Conservation (phyloP, 2,329 filamentous ascomycete species). For the Fusarium bulbicola region DNA sequence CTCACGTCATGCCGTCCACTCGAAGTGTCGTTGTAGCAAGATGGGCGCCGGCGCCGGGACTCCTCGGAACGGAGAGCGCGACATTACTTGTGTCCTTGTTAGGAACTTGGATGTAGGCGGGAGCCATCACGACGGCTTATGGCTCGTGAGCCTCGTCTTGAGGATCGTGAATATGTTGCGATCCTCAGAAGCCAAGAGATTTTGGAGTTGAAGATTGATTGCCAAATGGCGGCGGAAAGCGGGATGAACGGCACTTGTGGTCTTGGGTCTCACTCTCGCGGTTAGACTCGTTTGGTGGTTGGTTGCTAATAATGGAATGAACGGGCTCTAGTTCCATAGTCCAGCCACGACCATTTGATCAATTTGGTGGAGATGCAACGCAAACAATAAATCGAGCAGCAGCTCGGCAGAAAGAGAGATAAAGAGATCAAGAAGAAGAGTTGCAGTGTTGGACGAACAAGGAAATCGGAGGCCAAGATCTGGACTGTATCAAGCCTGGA, state of each 20-base stretch:
- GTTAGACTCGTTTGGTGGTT: constrained; percentile 28
- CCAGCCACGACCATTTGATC: constrained; percentile 33
- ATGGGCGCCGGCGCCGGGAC: constrained; percentile 56
- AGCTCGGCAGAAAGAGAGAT: constrained; percentile 27
- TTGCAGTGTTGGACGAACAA: background rate
- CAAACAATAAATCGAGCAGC: constrained; percentile 12
- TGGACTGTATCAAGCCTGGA: background rate
- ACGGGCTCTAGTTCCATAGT: constrained; percentile 28
- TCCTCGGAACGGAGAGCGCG: constrained; percentile 42
- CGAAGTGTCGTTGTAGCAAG: constrained; percentile 92
- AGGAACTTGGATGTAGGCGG: constrained; percentile 59
- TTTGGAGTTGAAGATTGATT: constrained; percentile 15
- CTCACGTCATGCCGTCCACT: constrained; percentile 86
- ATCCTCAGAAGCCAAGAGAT: constrained; percentile 16
- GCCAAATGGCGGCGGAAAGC: background rate
- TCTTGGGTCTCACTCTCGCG: constrained; percentile 9
- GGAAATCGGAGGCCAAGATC: constrained; percentile 13
- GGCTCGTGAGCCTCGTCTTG: constrained; percentile 31
- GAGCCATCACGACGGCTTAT: constrained; percentile 56
- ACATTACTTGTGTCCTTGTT: constrained; percentile 51
- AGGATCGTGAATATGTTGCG: constrained; percentile 47
- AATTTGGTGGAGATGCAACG: constrained; percentile 27
- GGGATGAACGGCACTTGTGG: constrained; percentile 17
- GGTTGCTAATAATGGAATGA: constrained; percentile 32
- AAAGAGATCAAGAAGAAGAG: background rate